A percentile compares a stretch with the other conserved stretches of the same genome.
Evolutionary conservation across 1,139 yeast species (phyloP).

Genomic region (Candida labiduridarum): DNA sequence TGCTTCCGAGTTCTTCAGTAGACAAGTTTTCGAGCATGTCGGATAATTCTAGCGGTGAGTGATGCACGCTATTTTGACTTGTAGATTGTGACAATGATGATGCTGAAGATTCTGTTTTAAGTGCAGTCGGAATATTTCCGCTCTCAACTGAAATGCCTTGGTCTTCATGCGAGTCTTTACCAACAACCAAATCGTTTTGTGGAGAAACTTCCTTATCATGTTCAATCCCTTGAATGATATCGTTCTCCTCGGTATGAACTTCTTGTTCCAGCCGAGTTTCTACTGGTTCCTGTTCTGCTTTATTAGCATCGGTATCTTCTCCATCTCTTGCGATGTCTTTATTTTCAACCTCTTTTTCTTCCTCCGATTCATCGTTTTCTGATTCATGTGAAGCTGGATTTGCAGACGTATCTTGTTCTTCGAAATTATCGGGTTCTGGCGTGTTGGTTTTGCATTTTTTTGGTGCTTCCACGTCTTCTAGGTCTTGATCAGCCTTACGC

Average conservation of each 20-base stretch:
- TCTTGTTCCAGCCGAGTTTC: too few relatives aligned
- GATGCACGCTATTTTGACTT: background rate
- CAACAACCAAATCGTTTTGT: too few relatives aligned
- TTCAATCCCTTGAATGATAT: too few relatives aligned
- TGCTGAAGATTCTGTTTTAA: background rate
- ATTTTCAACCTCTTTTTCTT: too few relatives aligned
- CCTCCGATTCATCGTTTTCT: too few relatives aligned
- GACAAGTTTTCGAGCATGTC: conserved; percentile 11
- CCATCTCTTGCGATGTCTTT: too few relatives aligned
- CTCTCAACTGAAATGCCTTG: background rate
- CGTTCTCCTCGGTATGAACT: too few relatives aligned
- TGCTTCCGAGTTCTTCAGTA: conserved; percentile 20
- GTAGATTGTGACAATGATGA: background rate
- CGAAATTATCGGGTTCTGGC: background rate
- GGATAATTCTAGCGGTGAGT: conserved; percentile 5
- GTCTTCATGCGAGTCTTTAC: background rate
- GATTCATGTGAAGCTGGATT: too few relatives aligned
- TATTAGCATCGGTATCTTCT: too few relatives aligned
- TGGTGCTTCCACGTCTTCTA: background rate
- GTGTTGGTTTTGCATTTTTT: background rate
- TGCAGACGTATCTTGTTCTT: too few relatives aligned
- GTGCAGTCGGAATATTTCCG: background rate
- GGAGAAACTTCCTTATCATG: too few relatives aligned
- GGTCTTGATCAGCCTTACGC: conserved; percentile 2
- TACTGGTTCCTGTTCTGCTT: too few relatives aligned